Conservation (phyloP, 176 grass and related monocot genomes). For the Zoysia pacifica region DNA sequence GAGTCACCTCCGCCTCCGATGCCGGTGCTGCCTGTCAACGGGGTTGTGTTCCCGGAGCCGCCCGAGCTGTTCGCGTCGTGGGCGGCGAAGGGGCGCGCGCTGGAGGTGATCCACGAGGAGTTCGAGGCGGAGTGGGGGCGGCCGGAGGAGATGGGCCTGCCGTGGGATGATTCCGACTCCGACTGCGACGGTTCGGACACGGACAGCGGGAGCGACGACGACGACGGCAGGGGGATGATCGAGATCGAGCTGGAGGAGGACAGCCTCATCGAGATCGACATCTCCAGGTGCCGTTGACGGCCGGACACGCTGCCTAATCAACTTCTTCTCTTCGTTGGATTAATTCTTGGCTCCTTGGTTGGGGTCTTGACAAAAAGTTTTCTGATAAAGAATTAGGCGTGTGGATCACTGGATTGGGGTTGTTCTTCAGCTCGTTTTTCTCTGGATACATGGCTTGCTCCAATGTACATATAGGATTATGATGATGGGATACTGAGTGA, state of each 20-base stretch:
- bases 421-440: constrained; percentile 3
- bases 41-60: constrained; percentile 10
- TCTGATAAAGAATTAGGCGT: constrained; percentile 1
- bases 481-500: constrained; percentile 19
- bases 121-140: constrained; percentile 57
- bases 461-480: constrained; percentile 51
- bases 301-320: neutral
- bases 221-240: constrained; percentile 48
- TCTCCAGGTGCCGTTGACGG: constrained; percentile 57
- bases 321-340: neutral
- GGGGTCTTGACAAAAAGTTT: constrained; percentile 10
- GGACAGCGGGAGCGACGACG: constrained; percentile 22
- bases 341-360: constrained; percentile 2
- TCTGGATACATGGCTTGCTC: constrained; percentile 12
- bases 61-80: constrained; percentile 53
- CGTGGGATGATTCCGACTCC: constrained; percentile 34
- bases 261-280: constrained; percentile 83
- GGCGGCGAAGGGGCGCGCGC: constrained; percentile 45
- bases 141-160: constrained; percentile 48
- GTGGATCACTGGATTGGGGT: constrained; percentile 1
- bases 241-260: constrained; percentile 77
- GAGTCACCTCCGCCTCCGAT: too few species aligned
- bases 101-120: constrained; percentile 91
- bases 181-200: constrained; percentile 41
- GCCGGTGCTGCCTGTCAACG: neutral